Conservation (phyloP, 306 rosid species). For the Vigna mungo region DNA sequence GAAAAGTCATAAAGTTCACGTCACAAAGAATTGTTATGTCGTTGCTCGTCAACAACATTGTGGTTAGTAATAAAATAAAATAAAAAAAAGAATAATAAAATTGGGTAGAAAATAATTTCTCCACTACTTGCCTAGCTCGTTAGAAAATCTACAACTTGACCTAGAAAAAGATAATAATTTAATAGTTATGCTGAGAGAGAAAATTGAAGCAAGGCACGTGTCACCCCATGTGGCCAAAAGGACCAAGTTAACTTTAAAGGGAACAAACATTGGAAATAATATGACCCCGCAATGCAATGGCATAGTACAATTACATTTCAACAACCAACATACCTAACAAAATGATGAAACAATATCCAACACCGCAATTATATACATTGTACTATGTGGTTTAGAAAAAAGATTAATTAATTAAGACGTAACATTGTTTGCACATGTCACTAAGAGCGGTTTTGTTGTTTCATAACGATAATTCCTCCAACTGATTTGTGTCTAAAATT, state of each 20-base stretch:
- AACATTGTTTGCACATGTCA: slow-evolving; percentile 38
- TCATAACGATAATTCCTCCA: slow-evolving; percentile 45
- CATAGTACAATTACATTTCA: slow-evolving; percentile 61
- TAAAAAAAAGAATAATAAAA: not conserved
- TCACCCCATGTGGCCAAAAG: slow-evolving; percentile 68
- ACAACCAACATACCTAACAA: slow-evolving; percentile 72
- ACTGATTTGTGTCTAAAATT: slow-evolving; percentile 39
- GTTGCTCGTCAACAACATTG: slow-evolving; percentile 23
- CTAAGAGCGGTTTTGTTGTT: slow-evolving; percentile 44
- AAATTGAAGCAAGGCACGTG: slow-evolving; percentile 54
- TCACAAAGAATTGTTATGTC: slow-evolving; percentile 34
- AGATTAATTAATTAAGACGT: slow-evolving; percentile 34
- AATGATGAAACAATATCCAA: slow-evolving; percentile 51
- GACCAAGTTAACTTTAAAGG: slow-evolving; percentile 68
- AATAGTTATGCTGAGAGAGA: slow-evolving; percentile 30
- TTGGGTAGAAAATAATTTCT: slow-evolving; percentile 14
- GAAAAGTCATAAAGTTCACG: slow-evolving; percentile 38
- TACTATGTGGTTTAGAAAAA: slow-evolving; percentile 38
- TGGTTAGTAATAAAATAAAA: not conserved
- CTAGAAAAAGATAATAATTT: not conserved
- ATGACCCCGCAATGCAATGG: slow-evolving; percentile 44
- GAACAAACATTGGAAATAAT: slow-evolving; percentile 54
- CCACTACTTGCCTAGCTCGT: slow-evolving; percentile 10
- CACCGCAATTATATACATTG: slow-evolving; percentile 48
- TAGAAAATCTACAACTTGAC: slow-evolving; percentile 36